Evolutionary conservation across 805 yeast genomes (phyloP), one percentile per base, ranked within the genome.

Genomic region (Wickerhamomyces queroliae): DNA sequence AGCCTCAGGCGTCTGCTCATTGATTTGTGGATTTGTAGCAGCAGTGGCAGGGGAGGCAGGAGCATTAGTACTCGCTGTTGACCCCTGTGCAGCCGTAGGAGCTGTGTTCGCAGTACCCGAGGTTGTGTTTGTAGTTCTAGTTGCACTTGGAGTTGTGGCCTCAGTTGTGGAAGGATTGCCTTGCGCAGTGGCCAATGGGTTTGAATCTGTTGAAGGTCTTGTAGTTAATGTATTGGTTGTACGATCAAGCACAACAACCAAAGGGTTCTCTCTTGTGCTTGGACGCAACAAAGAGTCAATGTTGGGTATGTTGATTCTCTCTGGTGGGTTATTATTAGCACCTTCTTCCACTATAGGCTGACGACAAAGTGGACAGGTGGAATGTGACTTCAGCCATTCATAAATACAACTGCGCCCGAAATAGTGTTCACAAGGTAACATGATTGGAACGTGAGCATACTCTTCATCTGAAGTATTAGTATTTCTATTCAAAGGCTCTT

Each of bases 331-430:
- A 9, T 33, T 36, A 5, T 22, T 20, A 5, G 37, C 15, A 10
- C 47, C 51, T 13, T 43, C 36, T 22, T 56, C 50, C 8, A 51
- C 50, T 17, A 70, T 64, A 4, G 22, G 7, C 15, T 67, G 67
- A 42, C 98, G 77, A 58, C 99, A 91, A 35, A 91, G 62, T 0
- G 99, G 99, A 58, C 98, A 90, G 2, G 87, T 76, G 23, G 76
- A 72, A 50, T 83, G 80, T 19, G 74, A 64, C 44, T 72, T 74
- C 37, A 91, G 73, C 99, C 99, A 91, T 50, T 83, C 86, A 42
- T 69, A 74, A 19, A 89, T 66, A 64, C 99, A 91, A n/a, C 76
- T 73, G 45, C 80, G 72, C 7, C 99, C 98, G 66, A 93, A 91
- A 0, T 79, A 56, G 55, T 91, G 99, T 8, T 78, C 78, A 59